phyloP scores from a whole-genome alignment of 192 early-diverging fungal species.

The Entrophospora sp. region DNA sequence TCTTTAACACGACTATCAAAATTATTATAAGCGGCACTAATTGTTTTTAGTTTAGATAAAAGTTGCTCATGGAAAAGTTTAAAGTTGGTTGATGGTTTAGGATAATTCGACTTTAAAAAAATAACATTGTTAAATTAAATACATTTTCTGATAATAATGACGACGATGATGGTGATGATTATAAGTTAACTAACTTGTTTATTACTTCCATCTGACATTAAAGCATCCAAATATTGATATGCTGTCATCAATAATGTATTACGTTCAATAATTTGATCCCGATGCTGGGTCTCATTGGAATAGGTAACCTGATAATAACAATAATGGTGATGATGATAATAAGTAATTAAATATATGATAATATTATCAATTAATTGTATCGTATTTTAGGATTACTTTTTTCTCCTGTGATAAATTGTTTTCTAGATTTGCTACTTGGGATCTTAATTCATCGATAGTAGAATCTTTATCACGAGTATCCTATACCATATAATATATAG shows the following conservation, averaged over 20 bases:
- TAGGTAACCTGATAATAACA: not conserved
- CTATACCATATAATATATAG: not conserved
- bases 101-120: slow-evolving; percentile 14
- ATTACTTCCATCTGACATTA: slow-evolving; percentile 28
- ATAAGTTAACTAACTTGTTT: slow-evolving; percentile 22
- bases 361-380: too few species aligned
- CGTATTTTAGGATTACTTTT: too few species aligned
- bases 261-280: slow-evolving; percentile 29
- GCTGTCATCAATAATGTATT: slow-evolving; percentile 32
- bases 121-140: too few species aligned
- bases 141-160: too few species aligned
- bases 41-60: slow-evolving; percentile 27
- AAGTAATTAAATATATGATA: too few species aligned
- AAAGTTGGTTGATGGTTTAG: slow-evolving; percentile 33
- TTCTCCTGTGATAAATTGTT: slow-evolving; percentile 17
- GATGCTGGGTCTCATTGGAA: slow-evolving; percentile 16
- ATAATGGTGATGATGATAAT: too few species aligned
- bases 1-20: slow-evolving; percentile 34
- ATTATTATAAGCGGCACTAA: slow-evolving; percentile 25
- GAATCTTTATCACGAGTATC: slow-evolving; percentile 25
- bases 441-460: slow-evolving; percentile 29
- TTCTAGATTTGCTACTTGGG: slow-evolving; percentile 18
- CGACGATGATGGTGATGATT: too few species aligned
- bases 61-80: slow-evolving; percentile 30
- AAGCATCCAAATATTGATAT: slow-evolving; percentile 29